Conservation (phyloP, 306 rosid genomes). For the Acacia crassicarpa region DNA sequence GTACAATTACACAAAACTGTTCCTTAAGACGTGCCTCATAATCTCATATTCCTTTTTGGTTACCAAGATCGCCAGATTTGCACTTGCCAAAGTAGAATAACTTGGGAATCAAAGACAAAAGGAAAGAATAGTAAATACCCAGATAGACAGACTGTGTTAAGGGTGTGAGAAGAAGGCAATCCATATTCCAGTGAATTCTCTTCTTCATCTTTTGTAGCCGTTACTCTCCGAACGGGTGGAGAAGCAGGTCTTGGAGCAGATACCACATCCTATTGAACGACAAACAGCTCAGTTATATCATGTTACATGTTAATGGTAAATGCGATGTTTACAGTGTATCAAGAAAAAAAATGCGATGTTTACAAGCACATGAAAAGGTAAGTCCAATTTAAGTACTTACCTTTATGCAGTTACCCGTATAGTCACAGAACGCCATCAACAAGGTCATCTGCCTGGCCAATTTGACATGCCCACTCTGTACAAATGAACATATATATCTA, state of each 20-base stretch:
- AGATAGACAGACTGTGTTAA: slow-evolving; percentile 91
- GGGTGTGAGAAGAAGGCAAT: slow-evolving; percentile 96
- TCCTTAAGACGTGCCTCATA: not conserved
- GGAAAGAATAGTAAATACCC: slow-evolving; percentile 55
- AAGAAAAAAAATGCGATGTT: not conserved
- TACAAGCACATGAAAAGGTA: not conserved
- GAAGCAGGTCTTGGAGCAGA: slow-evolving; percentile 95
- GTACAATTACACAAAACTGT: slow-evolving; percentile 10
- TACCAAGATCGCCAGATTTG: not conserved
- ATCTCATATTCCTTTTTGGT: not conserved
- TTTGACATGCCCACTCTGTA: slow-evolving; percentile 93
- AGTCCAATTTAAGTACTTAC: slow-evolving; percentile 33
- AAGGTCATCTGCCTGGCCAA: slow-evolving; percentile 98
- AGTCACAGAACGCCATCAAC: slow-evolving; percentile 96
- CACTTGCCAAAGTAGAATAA: not conserved
- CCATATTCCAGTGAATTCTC: slow-evolving; percentile 96
- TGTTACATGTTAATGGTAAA: not conserved
- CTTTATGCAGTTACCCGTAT: slow-evolving; percentile 78
- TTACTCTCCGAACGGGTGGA: slow-evolving; percentile 87
- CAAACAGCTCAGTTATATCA: slow-evolving; percentile 21
- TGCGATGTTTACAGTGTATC: too few relatives aligned
- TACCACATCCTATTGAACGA: slow-evolving; percentile 65
- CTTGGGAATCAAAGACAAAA: not conserved
- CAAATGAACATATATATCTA: not conserved
- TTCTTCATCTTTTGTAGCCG: slow-evolving; percentile 90